Conservation (phyloP, 768 basidiomycete species). For the Leucocoprinus sp. region DNA sequence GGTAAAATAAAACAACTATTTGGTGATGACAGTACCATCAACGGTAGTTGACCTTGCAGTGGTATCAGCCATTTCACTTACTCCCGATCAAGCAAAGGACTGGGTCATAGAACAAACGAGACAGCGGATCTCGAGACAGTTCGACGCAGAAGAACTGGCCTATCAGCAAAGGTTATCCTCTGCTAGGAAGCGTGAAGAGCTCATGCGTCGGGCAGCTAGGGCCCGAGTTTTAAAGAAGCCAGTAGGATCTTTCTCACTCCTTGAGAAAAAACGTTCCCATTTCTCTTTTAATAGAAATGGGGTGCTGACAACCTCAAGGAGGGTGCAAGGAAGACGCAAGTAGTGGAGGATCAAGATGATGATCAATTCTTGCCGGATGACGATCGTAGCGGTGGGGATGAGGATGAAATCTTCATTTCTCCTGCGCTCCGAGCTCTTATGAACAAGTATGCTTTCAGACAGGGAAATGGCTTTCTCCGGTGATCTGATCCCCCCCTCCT, state of each 20-base stretch:
- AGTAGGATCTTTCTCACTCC: conserved; percentile 27
- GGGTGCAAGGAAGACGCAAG: background rate
- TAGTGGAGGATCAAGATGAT: conserved; percentile 41
- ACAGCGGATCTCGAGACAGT: conserved; percentile 51
- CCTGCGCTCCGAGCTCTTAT: conserved; percentile 74
- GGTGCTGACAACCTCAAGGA: conserved; percentile 8
- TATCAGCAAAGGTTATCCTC: conserved; percentile 50
- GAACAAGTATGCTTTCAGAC: conserved; percentile 45
- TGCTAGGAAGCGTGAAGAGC: conserved; percentile 58
- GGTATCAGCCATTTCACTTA: background rate
- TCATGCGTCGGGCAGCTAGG: conserved; percentile 41
- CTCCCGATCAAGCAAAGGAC: conserved; percentile 38
- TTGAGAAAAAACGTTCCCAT: background rate
- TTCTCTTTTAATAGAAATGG: conserved; percentile 12
- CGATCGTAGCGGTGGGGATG: conserved; percentile 26
- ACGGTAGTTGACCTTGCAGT: conserved; percentile 19
- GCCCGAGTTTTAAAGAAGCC: conserved; percentile 54
- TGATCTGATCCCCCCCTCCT: background rate
- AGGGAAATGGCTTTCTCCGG: background rate
- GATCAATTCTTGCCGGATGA: conserved; percentile 64
- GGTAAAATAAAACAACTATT: conserved; percentile 44
- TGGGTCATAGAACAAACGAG: conserved; percentile 75
- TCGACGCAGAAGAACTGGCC: conserved; percentile 61
- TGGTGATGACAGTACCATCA: conserved; percentile 21
- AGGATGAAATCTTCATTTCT: conserved; percentile 52